Percentiles rank a stretch among this genome's conserved stretches.
These are phyloP conservation scores for Russula virescens DNA, from an alignment of 768 basidiomycete species.

Conservation along the genomic window DNA sequence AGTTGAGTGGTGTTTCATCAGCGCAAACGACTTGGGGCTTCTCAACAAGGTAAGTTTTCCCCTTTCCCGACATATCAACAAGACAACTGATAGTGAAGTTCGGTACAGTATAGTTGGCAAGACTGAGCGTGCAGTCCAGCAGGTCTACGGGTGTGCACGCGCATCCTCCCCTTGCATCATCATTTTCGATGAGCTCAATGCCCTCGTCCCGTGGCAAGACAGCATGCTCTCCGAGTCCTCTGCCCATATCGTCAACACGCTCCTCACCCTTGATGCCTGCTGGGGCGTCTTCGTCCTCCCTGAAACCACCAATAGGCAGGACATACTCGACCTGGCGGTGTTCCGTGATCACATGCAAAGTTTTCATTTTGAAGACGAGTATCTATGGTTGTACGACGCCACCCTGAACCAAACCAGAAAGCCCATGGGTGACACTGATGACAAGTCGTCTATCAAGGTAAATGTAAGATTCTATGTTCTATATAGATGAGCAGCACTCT, in stretches of 20 bases:
- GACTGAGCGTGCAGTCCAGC: constrained; percentile 90
- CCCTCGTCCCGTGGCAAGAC: constrained; percentile 84
- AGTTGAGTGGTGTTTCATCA: constrained; percentile 94
- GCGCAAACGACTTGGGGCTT: constrained; percentile 94
- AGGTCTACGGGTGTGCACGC: constrained; percentile 88
- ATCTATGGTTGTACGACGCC: too few species aligned
- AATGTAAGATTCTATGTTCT: too few species aligned
- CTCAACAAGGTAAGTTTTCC: constrained; percentile 73
- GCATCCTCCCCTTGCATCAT: constrained; percentile 93
- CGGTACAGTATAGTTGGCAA: constrained; percentile 87
- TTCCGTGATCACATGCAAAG: too few species aligned
- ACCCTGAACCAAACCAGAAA: too few species aligned
- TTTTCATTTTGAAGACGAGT: too few species aligned
- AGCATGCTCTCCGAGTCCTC: constrained; percentile 87
- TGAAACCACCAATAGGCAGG: constrained; percentile 90
- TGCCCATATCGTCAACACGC: constrained; percentile 87
- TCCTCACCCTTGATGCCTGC: constrained; percentile 81
- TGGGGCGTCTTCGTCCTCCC: constrained; percentile 91
- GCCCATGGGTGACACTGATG: too few species aligned
- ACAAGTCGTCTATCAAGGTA: too few species aligned
- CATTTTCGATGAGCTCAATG: constrained; percentile 96
- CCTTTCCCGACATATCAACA: not conserved
- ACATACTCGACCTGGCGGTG: constrained; percentile 98
- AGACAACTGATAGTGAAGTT: not conserved
- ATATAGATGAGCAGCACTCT: too few species aligned